phyloP scores from a whole-genome alignment of 2,329 filamentous ascomycete genomes.

The Calonectria fujianensis region DNA sequence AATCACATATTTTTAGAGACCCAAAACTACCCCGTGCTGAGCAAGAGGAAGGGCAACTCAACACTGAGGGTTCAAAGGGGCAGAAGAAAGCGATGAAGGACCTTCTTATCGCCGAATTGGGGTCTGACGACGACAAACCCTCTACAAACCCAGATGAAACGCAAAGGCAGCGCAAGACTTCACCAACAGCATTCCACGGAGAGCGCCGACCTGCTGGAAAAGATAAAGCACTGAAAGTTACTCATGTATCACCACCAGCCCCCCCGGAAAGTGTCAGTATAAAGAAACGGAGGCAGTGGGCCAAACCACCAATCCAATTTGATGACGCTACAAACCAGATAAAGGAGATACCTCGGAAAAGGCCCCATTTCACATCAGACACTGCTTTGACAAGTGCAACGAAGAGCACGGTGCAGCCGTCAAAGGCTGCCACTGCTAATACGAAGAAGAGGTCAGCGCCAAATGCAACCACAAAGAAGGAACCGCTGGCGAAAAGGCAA shows the following conservation, averaged over 20 bases:
- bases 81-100: conserved; percentile 33
- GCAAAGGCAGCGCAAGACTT: neutral
- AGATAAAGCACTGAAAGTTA: neutral
- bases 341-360: conserved; percentile 39
- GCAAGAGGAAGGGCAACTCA: neutral
- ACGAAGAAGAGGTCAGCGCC: conserved; percentile 39
- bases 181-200: too few species aligned
- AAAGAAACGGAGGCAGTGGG: conserved; percentile 57
- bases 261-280: conserved; percentile 17
- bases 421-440: conserved; percentile 43
- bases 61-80: neutral
- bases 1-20: neutral
- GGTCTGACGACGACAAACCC: conserved; percentile 24
- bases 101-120: conserved; percentile 22
- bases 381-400: conserved; percentile 45
- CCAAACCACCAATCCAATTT: conserved; percentile 60
- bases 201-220: neutral
- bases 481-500: conserved; percentile 25
- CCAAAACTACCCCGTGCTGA: conserved; percentile 16
- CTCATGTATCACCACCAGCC: neutral
- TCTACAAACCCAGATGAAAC: neutral
- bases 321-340: conserved; percentile 57
- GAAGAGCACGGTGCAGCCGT: conserved; percentile 39
- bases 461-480: conserved; percentile 11
- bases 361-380: conserved; percentile 3